A percentile compares a stretch with the other conserved stretches of the same genome.
Conservation (phyloP, 495 filamentous ascomycete species). For the Gamarada debralockiae region DNA sequence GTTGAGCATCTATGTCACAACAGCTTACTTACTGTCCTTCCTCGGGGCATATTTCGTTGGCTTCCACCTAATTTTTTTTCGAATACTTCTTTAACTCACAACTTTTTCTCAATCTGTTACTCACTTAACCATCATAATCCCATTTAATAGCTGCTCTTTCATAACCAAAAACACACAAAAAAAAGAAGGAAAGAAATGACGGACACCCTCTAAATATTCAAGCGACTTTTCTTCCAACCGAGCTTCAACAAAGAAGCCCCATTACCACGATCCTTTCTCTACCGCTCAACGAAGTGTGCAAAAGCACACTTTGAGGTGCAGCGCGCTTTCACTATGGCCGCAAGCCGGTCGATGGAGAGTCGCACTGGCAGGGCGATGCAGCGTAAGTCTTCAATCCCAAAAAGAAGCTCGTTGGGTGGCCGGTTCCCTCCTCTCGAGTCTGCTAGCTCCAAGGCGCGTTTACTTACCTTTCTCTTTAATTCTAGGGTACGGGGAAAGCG, state of each 20-base stretch:
- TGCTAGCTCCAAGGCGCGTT: neutral
- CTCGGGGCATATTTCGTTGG: too few species aligned
- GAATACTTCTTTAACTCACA: neutral
- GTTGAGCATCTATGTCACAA: neutral
- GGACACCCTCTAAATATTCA: constrained; percentile 3
- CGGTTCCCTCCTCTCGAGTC: neutral
- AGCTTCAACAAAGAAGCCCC: constrained; percentile 32
- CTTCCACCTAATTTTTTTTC: too few species aligned
- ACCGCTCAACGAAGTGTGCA: constrained; percentile 8
- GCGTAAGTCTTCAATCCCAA: constrained; percentile 53
- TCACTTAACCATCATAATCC: too few species aligned
- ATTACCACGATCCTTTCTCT: constrained; percentile 28
- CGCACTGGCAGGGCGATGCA: constrained; percentile 73
- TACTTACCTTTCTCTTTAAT: constrained; percentile 12
- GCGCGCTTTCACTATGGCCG: constrained; percentile 46
- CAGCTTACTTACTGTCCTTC: neutral
- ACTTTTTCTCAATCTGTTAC: neutral
- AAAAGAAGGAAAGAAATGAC: too few species aligned
- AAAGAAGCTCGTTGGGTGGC: constrained; percentile 4
- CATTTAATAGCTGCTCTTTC: too few species aligned
- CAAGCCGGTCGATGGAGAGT: constrained; percentile 70
- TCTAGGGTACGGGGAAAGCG: constrained; percentile 84
- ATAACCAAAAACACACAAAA: too few species aligned
- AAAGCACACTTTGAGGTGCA: constrained; percentile 13
- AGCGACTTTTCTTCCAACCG: constrained; percentile 16